Conservation (phyloP, 805 yeast genomes). For the Monosporozyma siamensis region DNA sequence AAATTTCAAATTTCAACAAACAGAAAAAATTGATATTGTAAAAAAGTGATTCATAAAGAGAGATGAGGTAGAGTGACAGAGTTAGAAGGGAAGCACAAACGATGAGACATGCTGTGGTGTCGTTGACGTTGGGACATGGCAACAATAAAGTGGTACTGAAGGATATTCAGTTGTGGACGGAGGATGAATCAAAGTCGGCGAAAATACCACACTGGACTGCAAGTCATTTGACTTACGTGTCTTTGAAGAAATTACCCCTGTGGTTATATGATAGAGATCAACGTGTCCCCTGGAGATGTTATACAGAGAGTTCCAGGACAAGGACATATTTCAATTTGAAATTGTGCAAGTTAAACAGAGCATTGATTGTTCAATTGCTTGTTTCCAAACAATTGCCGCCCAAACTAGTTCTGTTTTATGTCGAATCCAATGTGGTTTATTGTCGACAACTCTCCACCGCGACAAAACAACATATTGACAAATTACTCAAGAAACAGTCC, state of each 20-base stretch:
- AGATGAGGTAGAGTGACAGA: too few species aligned
- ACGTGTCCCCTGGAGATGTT: slow-evolving; percentile 10
- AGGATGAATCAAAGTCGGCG: not conserved
- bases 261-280: slow-evolving; percentile 14
- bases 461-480: not conserved
- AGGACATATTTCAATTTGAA: slow-evolving; percentile 22
- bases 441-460: not conserved
- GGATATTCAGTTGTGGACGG: slow-evolving; percentile 25
- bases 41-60: too few species aligned
- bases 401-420: not conserved
- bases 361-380: slow-evolving; percentile 16
- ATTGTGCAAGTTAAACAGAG: slow-evolving; percentile 9
- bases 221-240: slow-evolving; percentile 16
- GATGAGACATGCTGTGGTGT: not conserved
- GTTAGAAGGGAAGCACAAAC: too few species aligned
- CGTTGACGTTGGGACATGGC: not conserved
- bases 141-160: slow-evolving; percentile 12
- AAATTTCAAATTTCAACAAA: too few species aligned
- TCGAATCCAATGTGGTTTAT: not conserved
- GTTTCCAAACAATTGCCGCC: slow-evolving; percentile 5
- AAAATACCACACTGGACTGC: slow-evolving; percentile 9
- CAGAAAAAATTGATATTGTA: too few species aligned
- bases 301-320: slow-evolving; percentile 21
- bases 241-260: slow-evolving; percentile 18
- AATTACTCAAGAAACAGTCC: not conserved